phyloP scores from a whole-genome alignment of 208 protist species.

The Crithidia mellificae region DNA sequence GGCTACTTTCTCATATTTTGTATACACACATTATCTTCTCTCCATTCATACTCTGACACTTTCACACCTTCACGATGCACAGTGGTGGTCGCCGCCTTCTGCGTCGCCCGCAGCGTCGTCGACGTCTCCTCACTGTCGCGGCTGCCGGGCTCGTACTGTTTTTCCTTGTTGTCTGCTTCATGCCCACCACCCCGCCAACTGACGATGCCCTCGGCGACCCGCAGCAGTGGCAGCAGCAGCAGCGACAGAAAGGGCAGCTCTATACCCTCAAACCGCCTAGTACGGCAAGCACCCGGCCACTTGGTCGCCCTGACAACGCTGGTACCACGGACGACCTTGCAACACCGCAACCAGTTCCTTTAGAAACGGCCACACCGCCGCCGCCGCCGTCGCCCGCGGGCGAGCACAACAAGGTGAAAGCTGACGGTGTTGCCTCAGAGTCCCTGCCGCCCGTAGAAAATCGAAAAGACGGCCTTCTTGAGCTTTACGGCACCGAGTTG shows the following conservation, averaged over 20 bases:
- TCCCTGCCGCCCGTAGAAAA: neutral
- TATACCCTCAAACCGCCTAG: neutral
- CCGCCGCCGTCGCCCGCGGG: neutral
- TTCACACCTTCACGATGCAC: neutral
- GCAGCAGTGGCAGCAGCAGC: neutral
- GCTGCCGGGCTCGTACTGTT: neutral
- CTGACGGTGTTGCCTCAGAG: neutral
- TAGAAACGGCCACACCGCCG: neutral
- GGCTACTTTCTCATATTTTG: no score
- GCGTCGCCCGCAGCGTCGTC: conserved; percentile 3
- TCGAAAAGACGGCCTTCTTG: neutral
- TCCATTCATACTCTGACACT: neutral
- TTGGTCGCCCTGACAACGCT: no score
- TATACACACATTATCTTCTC: no score
- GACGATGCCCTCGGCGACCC: no score
- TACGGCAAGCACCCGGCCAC: neutral
- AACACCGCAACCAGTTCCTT: no score
- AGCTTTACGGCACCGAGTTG: conserved; percentile 14
- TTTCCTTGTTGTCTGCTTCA: neutral
- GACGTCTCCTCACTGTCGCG: neutral
- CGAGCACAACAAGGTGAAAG: neutral
- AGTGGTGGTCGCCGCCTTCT: conserved; percentile 5
- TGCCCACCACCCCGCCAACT: neutral
- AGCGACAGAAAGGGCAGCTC: no score
- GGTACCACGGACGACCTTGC: no score